Conservation (phyloP, 1,284 basidiomycete genomes). For the Rhizoctonia solani region DNA sequence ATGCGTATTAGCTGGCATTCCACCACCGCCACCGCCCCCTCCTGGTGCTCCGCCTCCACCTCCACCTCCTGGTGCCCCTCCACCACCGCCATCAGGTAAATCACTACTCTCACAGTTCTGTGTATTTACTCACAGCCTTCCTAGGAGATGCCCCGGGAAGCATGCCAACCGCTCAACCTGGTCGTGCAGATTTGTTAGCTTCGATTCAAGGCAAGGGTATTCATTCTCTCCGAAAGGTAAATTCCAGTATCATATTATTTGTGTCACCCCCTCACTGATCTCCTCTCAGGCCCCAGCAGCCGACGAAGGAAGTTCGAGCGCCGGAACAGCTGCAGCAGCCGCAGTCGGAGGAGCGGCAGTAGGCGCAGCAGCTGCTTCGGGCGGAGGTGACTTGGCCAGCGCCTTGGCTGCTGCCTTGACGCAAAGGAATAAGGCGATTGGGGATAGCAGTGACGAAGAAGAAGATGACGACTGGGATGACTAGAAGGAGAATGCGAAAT, state of each 20-base stretch:
- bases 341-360: constrained; percentile 52
- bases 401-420: constrained; percentile 68
- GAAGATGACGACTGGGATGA: constrained; percentile 87
- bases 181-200: constrained; percentile 64
- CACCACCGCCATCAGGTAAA: constrained; percentile 42
- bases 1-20: too few species aligned
- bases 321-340: constrained; percentile 47
- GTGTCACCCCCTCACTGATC: constrained; percentile 44
- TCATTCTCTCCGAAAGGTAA: constrained; percentile 73
- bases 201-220: constrained; percentile 73
- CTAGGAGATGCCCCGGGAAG: constrained; percentile 15
- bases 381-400: constrained; percentile 61
- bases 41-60: constrained; percentile 48
- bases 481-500: too few species aligned
- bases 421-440: constrained; percentile 86
- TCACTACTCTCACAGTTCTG: constrained; percentile 6
- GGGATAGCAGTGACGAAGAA: constrained; percentile 83
- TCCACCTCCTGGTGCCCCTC: constrained; percentile 43
- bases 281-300: constrained; percentile 40
- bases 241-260: constrained; percentile 36
- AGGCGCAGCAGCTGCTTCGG: constrained; percentile 50
- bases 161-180: constrained; percentile 41
- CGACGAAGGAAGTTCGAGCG: constrained; percentile 22
- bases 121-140: background rate
- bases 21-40: constrained; percentile 43